Base-by-base conservation (phyloP, 768 basidiomycete genomes). In the Tephrocybe rancida region DNA sequence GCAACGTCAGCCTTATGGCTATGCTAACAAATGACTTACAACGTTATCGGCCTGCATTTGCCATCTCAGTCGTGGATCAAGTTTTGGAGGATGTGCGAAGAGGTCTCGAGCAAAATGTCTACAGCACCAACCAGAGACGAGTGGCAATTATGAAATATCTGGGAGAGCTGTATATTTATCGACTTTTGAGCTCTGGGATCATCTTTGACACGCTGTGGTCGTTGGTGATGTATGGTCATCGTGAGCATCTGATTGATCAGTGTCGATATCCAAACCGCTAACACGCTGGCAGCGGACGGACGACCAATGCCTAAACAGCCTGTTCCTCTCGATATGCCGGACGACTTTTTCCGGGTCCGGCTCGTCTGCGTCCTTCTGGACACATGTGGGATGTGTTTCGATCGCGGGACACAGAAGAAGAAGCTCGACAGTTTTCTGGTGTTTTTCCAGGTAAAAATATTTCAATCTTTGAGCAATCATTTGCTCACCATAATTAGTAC, bases 311-410 rank as follows among this genome's bases (percentile, higher is more conserved):
- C 93, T 2, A 83, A 85, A 44, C 85, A 89, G 57, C 66, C 77
- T 4, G 89, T 85, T 57, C 71, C 85, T 3, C 76, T 97, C 49
- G 97, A 99, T 66, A 88, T 91, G 77, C 90, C 92, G 0, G 92
- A 98, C 68, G 97, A 99, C 67, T 98, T 90, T 71, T 99, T 99
- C 82, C 86, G 97, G 29, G 70, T 98, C 51, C 82, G 97, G 11
- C 79, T 99, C 48, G 84, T 96, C 39, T 98, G 97, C 66, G 90
- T 90, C 6, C 76, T 99, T 34, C 77, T 99, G 18, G 96, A 98
- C 70, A 93, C 95, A 0, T 95, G 94, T 66, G 97, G 96, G 18
- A 92, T 95, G 82, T 98, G 96, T 72, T 98, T 99, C 70, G 96
- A 98, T 69, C 85, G 88, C 35, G 97, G 96, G 1, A 86, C 88